phyloP scores from a whole-genome alignment of 2,329 filamentous ascomycete species.

The Fusarium sp. region DNA sequence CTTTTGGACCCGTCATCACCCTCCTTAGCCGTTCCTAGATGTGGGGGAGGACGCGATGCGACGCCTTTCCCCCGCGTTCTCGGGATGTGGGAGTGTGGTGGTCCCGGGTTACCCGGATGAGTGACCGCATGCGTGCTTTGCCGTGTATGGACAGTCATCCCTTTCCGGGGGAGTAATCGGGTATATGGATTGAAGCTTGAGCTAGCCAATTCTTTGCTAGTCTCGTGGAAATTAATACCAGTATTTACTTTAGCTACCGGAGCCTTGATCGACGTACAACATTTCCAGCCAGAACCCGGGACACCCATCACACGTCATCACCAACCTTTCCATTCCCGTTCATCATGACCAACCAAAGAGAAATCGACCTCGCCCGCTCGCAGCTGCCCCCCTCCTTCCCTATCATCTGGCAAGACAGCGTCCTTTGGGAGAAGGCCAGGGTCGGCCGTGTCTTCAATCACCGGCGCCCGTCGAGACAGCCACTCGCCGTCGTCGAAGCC shows the following conservation, averaged over 20 bases:
- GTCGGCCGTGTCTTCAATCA: conserved; percentile 60
- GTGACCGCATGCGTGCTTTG: background rate
- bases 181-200: background rate
- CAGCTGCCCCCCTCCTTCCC: conserved; percentile 30
- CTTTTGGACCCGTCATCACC: background rate
- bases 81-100: conserved; percentile 2
- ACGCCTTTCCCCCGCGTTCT: background rate
- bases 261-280: background rate
- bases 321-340: background rate
- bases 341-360: conserved; percentile 11
- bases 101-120: background rate
- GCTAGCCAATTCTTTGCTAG: background rate
- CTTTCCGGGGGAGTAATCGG: background rate
- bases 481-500: conserved; percentile 57
- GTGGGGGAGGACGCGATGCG: background rate
- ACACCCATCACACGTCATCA: background rate
- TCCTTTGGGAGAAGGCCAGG: conserved; percentile 43
- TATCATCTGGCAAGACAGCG: conserved; percentile 41
- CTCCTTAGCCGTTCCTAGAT: background rate
- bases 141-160: background rate
- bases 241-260: background rate
- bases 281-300: background rate
- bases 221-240: background rate
- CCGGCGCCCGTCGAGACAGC: conserved; percentile 51
- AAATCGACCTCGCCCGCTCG: conserved; percentile 6